A percentile compares a stretch with the other conserved stretches of the same genome.
Evolutionary conservation across 2,329 filamentous ascomycete species (phyloP).

Genomic region (Aspergillus pseudoviridinutans): DNA sequence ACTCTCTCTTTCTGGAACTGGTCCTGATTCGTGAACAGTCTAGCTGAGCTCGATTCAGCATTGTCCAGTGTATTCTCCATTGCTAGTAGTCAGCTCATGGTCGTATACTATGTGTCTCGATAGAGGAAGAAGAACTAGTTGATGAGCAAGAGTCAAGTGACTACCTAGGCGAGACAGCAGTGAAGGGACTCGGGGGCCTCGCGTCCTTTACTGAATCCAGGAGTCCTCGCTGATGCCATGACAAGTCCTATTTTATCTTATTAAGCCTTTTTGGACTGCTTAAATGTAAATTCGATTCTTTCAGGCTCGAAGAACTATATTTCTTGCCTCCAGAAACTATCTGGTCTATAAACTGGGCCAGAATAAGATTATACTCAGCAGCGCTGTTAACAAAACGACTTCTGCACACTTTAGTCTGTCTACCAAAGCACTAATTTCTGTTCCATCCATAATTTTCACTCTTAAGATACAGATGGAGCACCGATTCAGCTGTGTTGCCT

Average conservation of each 20-base stretch:
- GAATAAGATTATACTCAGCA: no score
- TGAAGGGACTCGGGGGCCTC: not conserved
- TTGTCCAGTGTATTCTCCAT: not conserved
- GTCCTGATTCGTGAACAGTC: not conserved
- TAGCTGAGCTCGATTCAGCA: not conserved
- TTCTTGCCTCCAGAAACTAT: no score
- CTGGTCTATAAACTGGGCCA: no score
- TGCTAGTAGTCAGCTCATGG: not conserved
- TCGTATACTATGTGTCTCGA: not conserved
- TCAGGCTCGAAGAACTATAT: no score
- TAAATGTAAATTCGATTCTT: no score
- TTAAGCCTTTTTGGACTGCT: not conserved
- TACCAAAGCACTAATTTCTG: not conserved
- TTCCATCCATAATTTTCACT: not conserved
- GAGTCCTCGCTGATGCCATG: not conserved
- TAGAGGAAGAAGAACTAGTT: not conserved
- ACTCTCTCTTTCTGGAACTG: conserved; percentile 17
- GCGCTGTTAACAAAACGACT: not conserved
- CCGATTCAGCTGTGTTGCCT: not conserved
- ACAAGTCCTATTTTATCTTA: not conserved
- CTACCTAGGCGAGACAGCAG: no score
- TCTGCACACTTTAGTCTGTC: not conserved
- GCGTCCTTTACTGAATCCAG: not conserved
- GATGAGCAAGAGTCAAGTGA: not conserved
- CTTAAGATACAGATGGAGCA: not conserved